Percentiles rank a stretch among this genome's conserved stretches.
Evolutionary conservation across 352 stramenopile species (phyloP).

Genomic region (Phytophthora chlamydospora): DNA sequence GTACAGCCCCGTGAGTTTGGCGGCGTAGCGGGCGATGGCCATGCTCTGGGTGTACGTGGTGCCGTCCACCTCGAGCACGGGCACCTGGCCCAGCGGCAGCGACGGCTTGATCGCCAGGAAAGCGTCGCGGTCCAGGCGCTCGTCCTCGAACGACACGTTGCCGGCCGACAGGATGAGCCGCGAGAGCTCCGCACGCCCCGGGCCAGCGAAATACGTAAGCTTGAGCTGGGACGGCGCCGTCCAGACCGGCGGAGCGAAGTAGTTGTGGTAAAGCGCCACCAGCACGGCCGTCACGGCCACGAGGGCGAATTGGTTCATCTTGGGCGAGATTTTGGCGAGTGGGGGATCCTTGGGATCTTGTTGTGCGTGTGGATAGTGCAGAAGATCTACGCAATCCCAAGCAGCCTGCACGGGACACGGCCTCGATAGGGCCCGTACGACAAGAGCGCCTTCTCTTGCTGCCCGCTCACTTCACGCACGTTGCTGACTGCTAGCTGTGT

Average conservation of each 20-base stretch:
- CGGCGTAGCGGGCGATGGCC: slow-evolving; percentile 64
- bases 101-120: slow-evolving; percentile 60
- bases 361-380: neutral
- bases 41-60: slow-evolving; percentile 62
- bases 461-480: no score
- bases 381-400: no score
- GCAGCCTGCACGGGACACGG: no score
- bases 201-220: slow-evolving; percentile 74
- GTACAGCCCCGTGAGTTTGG: slow-evolving; percentile 62
- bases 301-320: slow-evolving; percentile 36
- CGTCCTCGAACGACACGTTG: slow-evolving; percentile 68
- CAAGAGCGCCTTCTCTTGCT: no score
- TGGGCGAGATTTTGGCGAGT: slow-evolving; percentile 7
- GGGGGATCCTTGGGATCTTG: slow-evolving; percentile 1
- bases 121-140: slow-evolving; percentile 47
- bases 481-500: no score
- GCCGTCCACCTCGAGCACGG: slow-evolving; percentile 54
- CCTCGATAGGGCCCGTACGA: no score
- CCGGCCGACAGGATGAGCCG: slow-evolving; percentile 63
- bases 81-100: slow-evolving; percentile 61
- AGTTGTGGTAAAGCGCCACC: slow-evolving; percentile 41
- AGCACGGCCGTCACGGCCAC: slow-evolving; percentile 32
- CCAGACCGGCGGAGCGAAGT: slow-evolving; percentile 15
- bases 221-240: slow-evolving; percentile 39
- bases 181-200: slow-evolving; percentile 61